Base-by-base conservation (phyloP, 805 yeast genomes). In the Candida cerambycidarum region DNA sequence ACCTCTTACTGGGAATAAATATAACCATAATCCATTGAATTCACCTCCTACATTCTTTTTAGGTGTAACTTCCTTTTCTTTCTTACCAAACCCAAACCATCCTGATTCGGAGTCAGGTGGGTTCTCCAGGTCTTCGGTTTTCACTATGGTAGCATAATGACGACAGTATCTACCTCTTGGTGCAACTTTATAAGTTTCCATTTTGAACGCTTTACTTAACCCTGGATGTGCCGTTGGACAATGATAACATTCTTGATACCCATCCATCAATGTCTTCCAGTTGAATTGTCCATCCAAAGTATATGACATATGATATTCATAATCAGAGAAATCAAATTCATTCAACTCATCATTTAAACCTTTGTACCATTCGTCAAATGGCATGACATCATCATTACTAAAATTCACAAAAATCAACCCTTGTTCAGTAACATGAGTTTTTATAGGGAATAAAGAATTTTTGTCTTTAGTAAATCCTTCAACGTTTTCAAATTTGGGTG, bases 221-320 rank as follows among this genome's bases (percentile, higher is more conserved):
- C 83, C 83, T 4, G 83, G 83, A 51, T 79, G 85, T 1, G 83
- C 83, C 9, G 83, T 79, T 32, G 85, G 84, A 58, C 84, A 79
- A 57, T 79, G 85, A 61, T 79, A 79, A 52, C 84, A 79, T 60
- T 79, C 84, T 62, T 79, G 83, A 61, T 79, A 79, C 7, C 85
- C 83, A 52, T 79, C 84, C 82, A 79, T 78, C 46, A 79, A 66
- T 4, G 84, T 79, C 53, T 79, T 79, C 84, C 85, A 79, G 63
- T 79, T 79, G 65, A 79, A 79, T 53, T 75, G 64, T 39, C 85
- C 84, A 50, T 78, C 82, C 34, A 79, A 67, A 56, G 79, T 83
- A 51, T 79, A 79, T 12, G 81, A 75, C 83, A 79, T 78, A 60
- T 79, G 78, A 61, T 78, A 79, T 50, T 79, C 83, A 52, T 79